Conservation (phyloP, 2,329 filamentous ascomycete genomes). For the Polychaeton citri region DNA sequence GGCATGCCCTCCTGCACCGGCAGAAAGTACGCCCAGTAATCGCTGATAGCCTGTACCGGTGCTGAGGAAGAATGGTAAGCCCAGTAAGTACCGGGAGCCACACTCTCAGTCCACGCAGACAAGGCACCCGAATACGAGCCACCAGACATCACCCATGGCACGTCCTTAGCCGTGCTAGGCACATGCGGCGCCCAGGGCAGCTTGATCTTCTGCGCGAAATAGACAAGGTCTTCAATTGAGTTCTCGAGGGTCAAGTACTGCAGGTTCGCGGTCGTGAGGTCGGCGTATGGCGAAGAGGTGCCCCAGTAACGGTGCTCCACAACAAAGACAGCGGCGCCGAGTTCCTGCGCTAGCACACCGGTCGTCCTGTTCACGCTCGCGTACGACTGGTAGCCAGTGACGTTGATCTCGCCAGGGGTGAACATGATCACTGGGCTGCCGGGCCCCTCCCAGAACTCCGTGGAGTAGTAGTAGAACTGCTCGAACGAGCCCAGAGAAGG, state of each 20-base stretch:
- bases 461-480: slow-evolving; percentile 41
- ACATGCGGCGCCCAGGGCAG: slow-evolving; percentile 40
- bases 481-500: slow-evolving; percentile 42
- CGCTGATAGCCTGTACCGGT: slow-evolving; percentile 40
- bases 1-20: slow-evolving; percentile 47
- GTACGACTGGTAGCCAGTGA: slow-evolving; percentile 35
- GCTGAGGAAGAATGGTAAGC: slow-evolving; percentile 45
- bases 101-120: slow-evolving; percentile 41
- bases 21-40: slow-evolving; percentile 47
- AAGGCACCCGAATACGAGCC: slow-evolving; percentile 46
- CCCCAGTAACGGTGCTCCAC: slow-evolving; percentile 50
- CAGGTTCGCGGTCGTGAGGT: slow-evolving; percentile 40
- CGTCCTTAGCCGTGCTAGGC: slow-evolving; percentile 36
- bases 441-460: slow-evolving; percentile 39
- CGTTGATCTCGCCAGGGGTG: slow-evolving; percentile 37
- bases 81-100: slow-evolving; percentile 45
- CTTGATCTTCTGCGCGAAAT: slow-evolving; percentile 40
- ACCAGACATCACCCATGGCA: slow-evolving; percentile 45
- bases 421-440: slow-evolving; percentile 35
- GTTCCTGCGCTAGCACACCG: slow-evolving; percentile 38
- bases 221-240: slow-evolving; percentile 38
- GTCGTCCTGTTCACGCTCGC: slow-evolving; percentile 37
- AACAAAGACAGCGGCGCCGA: slow-evolving; percentile 41
- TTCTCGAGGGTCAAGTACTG: slow-evolving; percentile 42
- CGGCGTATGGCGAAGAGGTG: slow-evolving; percentile 38